A percentile compares a stretch with the other conserved stretches of the same genome.
phyloP scores from a whole-genome alignment of 352 stramenopile genomes.

The Phytophthora syringae region DNA sequence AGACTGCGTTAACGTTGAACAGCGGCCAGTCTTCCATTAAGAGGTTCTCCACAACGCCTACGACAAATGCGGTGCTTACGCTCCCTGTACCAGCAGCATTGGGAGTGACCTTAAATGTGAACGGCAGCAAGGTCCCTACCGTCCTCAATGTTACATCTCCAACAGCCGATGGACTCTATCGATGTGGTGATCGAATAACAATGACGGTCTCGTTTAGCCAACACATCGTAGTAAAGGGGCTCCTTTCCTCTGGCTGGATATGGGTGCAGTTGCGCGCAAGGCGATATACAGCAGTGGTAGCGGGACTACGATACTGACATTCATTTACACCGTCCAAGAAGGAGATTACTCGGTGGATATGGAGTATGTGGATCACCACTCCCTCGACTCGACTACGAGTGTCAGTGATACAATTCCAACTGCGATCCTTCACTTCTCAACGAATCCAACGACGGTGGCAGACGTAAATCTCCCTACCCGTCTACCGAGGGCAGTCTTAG shows the following conservation, averaged over 20 bases:
- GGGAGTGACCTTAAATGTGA: conserved; percentile 54
- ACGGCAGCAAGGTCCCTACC: conserved; percentile 59
- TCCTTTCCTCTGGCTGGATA: conserved; percentile 76
- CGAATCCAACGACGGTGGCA: conserved; percentile 69
- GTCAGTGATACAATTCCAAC: conserved; percentile 34
- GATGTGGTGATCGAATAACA: conserved; percentile 66
- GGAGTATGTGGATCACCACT: conserved; percentile 87
- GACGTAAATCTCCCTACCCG: conserved; percentile 76
- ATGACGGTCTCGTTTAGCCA: conserved; percentile 73
- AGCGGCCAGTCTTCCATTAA: conserved; percentile 80
- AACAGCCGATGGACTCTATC: conserved; percentile 57
- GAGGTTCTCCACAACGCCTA: conserved; percentile 82
- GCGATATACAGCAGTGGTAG: conserved; percentile 66
- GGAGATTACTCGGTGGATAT: conserved; percentile 77
- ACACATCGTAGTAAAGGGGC: conserved; percentile 61
- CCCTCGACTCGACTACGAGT: conserved; percentile 63
- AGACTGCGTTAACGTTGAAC: conserved; percentile 74
- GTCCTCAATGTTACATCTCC: conserved; percentile 64
- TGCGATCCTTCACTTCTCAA: conserved; percentile 68
- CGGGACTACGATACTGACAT: conserved; percentile 57
- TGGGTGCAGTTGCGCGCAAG: conserved; percentile 52
- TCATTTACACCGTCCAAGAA: conserved; percentile 74
- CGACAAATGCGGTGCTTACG: conserved; percentile 66
- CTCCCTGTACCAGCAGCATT: conserved; percentile 61
- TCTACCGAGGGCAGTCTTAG: conserved; percentile 70